Evolutionary conservation across 2,329 filamentous ascomycete species (phyloP), one percentile per base, ranked within the genome.

Genomic region (Graphilbum ipis-grandicollis): DNA sequence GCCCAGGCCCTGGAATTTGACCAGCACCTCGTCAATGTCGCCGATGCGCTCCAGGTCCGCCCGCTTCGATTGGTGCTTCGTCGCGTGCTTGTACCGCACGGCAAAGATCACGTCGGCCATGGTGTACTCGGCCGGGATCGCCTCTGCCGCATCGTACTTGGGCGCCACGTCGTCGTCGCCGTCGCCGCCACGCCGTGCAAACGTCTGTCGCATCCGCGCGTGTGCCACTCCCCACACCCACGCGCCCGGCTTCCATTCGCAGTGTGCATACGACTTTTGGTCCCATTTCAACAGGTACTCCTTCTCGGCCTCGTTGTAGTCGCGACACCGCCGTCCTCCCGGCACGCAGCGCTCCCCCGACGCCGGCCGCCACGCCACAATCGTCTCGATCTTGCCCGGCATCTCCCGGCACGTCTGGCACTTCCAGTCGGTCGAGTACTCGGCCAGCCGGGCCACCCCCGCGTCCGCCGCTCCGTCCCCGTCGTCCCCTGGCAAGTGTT

Each of bases 221-320:
- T 67, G 58, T 14, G 71, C 69, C 9, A 79, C 65, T 6, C 85
- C 84, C 63, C 72, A 88, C 1, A 93, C 68, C 90, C 90, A 98
- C 14, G 79, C 67, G 12, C 88, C 90, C 9, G 84, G 74, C 66
- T 84, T 80, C 90, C 92, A 98, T 7, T 64, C 66, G 37, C 81
- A 83, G 44, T 82, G 77, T 43, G 76, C 79, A 49, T 94, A 92
- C 0, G 88, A 93, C 39, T 71, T 66, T 0, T 65, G 63, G 32
- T 79, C 74, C 83, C 86, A 96, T 52, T 90, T 93, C 47, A 98
- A 60, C 3, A 98, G 68, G 49, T 96, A 98, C 46, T 94, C 84
- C 45, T 86, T 86, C n/a, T 80, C 65, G 38, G 84, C 79, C 49
- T 90, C 79, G 10, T 58, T 55, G n/a, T 82, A 58, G 37, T 69